Conservation (phyloP, 2,329 filamentous ascomycete genomes). For the Botrytis medusae region DNA sequence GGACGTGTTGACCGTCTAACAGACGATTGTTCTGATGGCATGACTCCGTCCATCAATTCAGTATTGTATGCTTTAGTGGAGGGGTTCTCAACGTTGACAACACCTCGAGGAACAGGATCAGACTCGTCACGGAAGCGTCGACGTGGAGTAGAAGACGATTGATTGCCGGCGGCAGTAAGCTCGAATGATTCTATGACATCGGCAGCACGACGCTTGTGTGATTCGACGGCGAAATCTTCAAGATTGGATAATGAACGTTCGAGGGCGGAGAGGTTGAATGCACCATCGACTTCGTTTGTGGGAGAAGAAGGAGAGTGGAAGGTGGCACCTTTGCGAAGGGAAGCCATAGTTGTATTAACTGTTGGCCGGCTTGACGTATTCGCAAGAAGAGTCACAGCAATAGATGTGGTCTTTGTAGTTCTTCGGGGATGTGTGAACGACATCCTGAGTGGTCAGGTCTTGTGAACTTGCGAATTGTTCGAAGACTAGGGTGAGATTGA, state of each 20-base stretch:
- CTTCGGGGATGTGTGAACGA: constrained; percentile 40
- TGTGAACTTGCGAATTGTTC: constrained; percentile 25
- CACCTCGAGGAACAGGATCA: constrained; percentile 58
- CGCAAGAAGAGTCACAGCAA: constrained; percentile 48
- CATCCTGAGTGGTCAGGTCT: constrained; percentile 38
- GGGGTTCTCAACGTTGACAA: constrained; percentile 55
- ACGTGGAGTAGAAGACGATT: constrained; percentile 39
- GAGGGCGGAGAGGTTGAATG: constrained; percentile 45
- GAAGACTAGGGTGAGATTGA: constrained; percentile 31
- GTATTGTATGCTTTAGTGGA: constrained; percentile 35
- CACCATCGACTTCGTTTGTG: neutral
- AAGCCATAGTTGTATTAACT: constrained; percentile 53
- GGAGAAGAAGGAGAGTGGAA: constrained; percentile 49
- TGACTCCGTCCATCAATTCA: constrained; percentile 42
- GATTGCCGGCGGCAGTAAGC: constrained; percentile 51
- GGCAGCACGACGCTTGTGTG: constrained; percentile 67
- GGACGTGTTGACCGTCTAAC: constrained; percentile 55
- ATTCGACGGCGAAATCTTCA: constrained; percentile 66
- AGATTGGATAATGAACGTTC: constrained; percentile 67
- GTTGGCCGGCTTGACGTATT: constrained; percentile 46
- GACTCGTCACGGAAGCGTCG: constrained; percentile 55
- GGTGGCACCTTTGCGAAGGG: constrained; percentile 70
- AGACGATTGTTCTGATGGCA: constrained; percentile 45
- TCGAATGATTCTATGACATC: constrained; percentile 66
- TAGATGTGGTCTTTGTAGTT: constrained; percentile 42